Conservation (phyloP, 2,329 filamentous ascomycete species). For the Drechslerella dactyloides region DNA sequence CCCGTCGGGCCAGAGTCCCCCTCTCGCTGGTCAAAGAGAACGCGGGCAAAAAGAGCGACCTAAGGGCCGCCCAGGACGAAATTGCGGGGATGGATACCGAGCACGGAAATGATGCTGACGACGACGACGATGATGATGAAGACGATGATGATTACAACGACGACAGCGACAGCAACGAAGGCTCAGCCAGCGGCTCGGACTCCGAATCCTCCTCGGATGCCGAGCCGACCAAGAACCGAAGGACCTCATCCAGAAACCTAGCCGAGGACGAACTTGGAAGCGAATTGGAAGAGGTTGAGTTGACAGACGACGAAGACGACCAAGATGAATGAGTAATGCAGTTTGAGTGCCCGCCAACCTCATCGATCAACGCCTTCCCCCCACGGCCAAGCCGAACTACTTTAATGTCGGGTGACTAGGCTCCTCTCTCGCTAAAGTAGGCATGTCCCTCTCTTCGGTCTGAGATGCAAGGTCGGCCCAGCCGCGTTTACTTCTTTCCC, state of each 20-base stretch:
- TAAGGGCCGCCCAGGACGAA: conserved; percentile 44
- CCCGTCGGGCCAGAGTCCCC: conserved; percentile 67
- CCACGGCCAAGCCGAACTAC: background rate
- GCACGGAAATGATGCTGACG: conserved; percentile 30
- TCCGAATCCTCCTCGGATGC: conserved; percentile 12
- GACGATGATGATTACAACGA: conserved; percentile 12
- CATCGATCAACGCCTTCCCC: background rate
- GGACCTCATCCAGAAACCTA: conserved; percentile 14
- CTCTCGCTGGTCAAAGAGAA: conserved; percentile 39
- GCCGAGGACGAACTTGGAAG: conserved; percentile 46
- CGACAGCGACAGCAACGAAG: background rate
- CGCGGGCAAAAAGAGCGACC: conserved; percentile 33
- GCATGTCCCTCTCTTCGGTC: no score
- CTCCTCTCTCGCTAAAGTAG: no score
- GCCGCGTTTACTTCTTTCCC: no score
- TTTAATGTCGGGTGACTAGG: no score
- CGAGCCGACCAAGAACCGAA: background rate
- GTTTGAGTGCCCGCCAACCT: background rate
- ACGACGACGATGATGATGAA: conserved; percentile 30
- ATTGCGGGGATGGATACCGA: conserved; percentile 28
- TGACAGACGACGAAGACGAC: conserved; percentile 35
- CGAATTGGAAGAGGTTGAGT: conserved; percentile 43
- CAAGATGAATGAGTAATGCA: conserved; percentile 3
- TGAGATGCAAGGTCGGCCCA: no score
- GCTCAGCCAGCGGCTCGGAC: conserved; percentile 19